A percentile compares a stretch with the other conserved stretches of the same genome.
phyloP scores from a whole-genome alignment of 805 yeast species.

The Metschnikowia bowlesiae region DNA sequence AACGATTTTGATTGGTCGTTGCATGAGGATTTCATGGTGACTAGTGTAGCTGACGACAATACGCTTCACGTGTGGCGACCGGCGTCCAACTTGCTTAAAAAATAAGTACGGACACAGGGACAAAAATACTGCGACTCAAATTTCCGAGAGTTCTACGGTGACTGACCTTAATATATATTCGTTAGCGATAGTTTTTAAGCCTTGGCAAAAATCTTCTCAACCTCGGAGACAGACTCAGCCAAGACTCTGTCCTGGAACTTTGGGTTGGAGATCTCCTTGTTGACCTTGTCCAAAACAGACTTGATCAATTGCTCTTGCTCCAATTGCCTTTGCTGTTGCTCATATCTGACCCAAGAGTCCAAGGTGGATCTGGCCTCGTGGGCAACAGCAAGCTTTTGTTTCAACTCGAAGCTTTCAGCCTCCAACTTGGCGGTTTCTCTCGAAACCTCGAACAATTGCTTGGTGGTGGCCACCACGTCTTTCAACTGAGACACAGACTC shows the following conservation, averaged over 20 bases:
- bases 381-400: conserved; percentile 85
- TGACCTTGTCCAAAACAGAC: conserved; percentile 82
- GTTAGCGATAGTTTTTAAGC: conserved; percentile 19
- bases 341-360: conserved; percentile 99
- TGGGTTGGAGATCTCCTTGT: conserved; percentile 76
- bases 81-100: conserved; percentile 13
- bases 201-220: conserved; percentile 76
- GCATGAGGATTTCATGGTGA: conserved; percentile 62
- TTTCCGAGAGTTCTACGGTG: neutral
- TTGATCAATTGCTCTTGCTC: conserved; percentile 91
- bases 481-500: conserved; percentile 81
- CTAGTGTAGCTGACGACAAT: conserved; percentile 81
- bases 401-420: conserved; percentile 88
- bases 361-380: conserved; percentile 89
- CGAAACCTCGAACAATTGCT: conserved; percentile 87
- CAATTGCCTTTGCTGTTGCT: conserved; percentile 90
- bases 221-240: conserved; percentile 85
- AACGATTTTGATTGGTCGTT: conserved; percentile 82
- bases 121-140: neutral
- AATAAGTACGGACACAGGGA: neutral
- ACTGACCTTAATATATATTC: conserved; percentile 7
- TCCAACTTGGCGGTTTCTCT: conserved; percentile 96
- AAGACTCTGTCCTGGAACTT: conserved; percentile 92
- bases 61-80: conserved; percentile 88
- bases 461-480: conserved; percentile 88